Base-by-base conservation (phyloP, 1,284 basidiomycete genomes). In the Ganoderma lingzhi region DNA sequence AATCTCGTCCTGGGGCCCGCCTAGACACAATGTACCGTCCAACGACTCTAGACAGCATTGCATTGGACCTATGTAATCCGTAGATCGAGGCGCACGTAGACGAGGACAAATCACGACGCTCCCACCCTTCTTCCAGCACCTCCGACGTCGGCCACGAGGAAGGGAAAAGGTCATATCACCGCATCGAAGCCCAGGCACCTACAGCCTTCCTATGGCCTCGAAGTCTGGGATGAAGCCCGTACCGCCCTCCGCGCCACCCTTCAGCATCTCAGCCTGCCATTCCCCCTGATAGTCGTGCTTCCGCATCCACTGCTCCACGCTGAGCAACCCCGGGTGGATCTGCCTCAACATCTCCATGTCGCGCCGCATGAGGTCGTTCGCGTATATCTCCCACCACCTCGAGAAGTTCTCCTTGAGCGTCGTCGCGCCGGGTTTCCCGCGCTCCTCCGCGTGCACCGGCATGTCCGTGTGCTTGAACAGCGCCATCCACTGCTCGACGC, bases 401-500 rank as follows among this genome's bases (percentile, higher is more conserved):
- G 75, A 74, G 68, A 84, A 84, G 70, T 83, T 84, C 75, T 82
- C 74, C 62, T 71, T 72, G 64, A 79, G 80, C 6, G 81, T 81
- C 37, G 76, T 80, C 45, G 78, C 77, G 12, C 80, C 82, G 14
- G 71, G 68, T 30, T 56, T 32, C 12, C 65, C 69, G 1, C 19
- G 32, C 35, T 32, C 37, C 62, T 76, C 71, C 41, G 68, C 67
- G 35, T 82, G 83, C n/a, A 84, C 72, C 6, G 82, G 83, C 1
- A 67, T 28, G 51, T 84, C 78, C 23, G 77, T 71, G 30, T 74
- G 73, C 9, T 70, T 76, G 45, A 82, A 76, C 65, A 81, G 80
- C 0, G 64, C 73, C 65, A 82, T 80, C 81, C 82, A 85, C 65
- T 84, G 78, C 44, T 85, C 84, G 8, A 82, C 66, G 3, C 78